Evolutionary conservation across 2,329 filamentous ascomycete species (phyloP), one percentile per base, ranked within the genome.

Genomic region (Cercospora brassicicola): DNA sequence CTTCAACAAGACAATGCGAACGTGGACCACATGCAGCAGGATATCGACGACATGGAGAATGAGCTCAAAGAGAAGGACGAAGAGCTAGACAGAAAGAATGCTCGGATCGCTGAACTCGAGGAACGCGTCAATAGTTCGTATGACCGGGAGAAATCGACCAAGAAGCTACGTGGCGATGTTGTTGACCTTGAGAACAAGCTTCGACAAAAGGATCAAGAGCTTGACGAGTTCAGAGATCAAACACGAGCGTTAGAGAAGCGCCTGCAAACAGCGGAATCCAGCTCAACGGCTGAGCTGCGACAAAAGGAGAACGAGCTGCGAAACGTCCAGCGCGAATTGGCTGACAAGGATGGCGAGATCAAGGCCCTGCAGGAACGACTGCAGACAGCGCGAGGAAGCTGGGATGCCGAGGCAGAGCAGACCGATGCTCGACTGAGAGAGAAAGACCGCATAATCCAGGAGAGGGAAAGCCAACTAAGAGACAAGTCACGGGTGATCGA

Each of bases 401-500:
- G 78, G 78, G 78, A 80, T 45, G 75, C 75, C 2, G 78, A 80
- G 63, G 75, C 77, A 4, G 77, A 78, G 57, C 73, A 78, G 67
- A 79, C 76, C 11, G 78, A 80, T 66, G 72, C 75, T 15, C 76
- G 77, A 13, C 61, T 80, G 60, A 76, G 78, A 57, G 78, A 78
- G 64, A 80, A 80, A 70, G 78, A 79, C 56, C 65, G 67, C n/a
- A 42, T 74, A 7, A 86, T 96, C 11, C 87, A 87, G 39, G 91
- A 96, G 73, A 82, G 94, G 5, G 91, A 96, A 78, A 87, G 88
- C 4, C 89, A 92, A 8, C 78, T 94, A 11, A 87, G 91, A 51
- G 90, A 92, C 70, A 94, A 93, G 76, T 90, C 94, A 66, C 87
- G 89, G 2, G 77, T 88, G 1, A 85, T 96, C 42, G 89, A 90